Conservation (phyloP, 331 rosid species). For the Acacia pycnantha region DNA sequence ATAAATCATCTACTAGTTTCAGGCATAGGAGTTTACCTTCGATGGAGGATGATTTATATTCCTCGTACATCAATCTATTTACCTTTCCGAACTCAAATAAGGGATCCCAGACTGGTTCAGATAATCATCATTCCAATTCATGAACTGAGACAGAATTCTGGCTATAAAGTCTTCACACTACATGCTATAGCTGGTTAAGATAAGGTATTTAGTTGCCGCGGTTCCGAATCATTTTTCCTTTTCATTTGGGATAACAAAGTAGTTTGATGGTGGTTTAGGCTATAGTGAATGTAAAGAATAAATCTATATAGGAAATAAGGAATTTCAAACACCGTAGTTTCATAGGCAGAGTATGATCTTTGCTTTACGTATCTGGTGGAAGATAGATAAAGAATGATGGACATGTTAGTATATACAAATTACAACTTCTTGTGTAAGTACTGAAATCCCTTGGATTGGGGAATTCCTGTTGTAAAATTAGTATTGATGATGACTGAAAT, state of each 20-base stretch:
- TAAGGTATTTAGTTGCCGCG: not conserved
- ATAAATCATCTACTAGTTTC: slow-evolving; percentile 37
- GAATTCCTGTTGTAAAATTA: not conserved
- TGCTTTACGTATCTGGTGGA: not conserved
- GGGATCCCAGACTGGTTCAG: slow-evolving; percentile 39
- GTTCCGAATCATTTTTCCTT: slow-evolving; percentile 9
- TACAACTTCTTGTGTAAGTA: slow-evolving; percentile 26
- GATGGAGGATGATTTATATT: slow-evolving; percentile 77
- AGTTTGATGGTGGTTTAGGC: slow-evolving; percentile 4
- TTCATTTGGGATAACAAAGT: not conserved
- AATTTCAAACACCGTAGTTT: not conserved
- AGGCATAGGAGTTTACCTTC: slow-evolving; percentile 70
- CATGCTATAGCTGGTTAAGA: not conserved
- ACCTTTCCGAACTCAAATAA: slow-evolving; percentile 52
- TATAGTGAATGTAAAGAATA: slow-evolving; percentile 9
- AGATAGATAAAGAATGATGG: slow-evolving; percentile 10
- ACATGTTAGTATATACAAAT: not conserved
- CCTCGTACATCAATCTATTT: slow-evolving; percentile 80
- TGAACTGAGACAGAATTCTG: slow-evolving; percentile 33
- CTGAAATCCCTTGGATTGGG: not conserved
- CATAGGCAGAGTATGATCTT: not conserved
- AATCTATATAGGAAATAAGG: not conserved
- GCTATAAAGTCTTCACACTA: not conserved
- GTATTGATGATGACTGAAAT: not conserved
- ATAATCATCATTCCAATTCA: slow-evolving; percentile 40